These are phyloP conservation scores for Terana coerulea DNA, from an alignment of 768 basidiomycete species.

Conservation along the genomic window DNA sequence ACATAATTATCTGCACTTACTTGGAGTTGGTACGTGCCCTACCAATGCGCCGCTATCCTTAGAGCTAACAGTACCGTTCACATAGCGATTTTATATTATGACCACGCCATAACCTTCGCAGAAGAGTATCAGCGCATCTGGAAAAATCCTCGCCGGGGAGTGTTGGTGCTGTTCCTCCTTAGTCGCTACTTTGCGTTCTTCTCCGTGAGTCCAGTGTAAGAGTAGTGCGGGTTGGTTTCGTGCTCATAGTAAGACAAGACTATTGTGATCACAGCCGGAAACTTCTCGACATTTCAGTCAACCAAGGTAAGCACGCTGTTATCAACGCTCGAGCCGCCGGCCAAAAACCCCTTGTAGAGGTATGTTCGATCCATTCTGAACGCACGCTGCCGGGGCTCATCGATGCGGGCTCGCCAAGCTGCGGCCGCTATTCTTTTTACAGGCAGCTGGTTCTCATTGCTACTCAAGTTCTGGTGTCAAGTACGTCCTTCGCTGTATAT, in stretches of 20 bases:
- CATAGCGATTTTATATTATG: constrained; percentile 7
- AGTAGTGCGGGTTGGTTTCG: not conserved
- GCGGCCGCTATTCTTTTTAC: constrained; percentile 33
- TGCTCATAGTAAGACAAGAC: too few relatives aligned
- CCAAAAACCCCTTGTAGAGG: too few relatives aligned
- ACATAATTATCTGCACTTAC: too few relatives aligned
- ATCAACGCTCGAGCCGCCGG: too few relatives aligned
- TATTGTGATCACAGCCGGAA: too few relatives aligned
- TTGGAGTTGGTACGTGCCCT: too few relatives aligned
- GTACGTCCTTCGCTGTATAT: constrained; percentile 34
- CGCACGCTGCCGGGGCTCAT: not conserved
- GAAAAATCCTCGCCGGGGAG: constrained; percentile 9
- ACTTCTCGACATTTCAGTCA: too few relatives aligned
- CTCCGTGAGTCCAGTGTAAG: not conserved
- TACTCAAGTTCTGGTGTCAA: constrained; percentile 42
- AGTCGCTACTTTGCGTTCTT: constrained; percentile 20
- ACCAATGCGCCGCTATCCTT: too few relatives aligned
- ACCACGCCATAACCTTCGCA: constrained; percentile 5
- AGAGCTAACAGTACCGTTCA: too few relatives aligned
- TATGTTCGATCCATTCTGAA: not conserved
- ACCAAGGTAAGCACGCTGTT: too few relatives aligned
- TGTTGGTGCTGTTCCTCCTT: constrained; percentile 17
- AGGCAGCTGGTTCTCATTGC: constrained; percentile 39
- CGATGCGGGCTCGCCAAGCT: constrained; percentile 28
- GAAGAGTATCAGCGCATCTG: constrained; percentile 18